phyloP scores from a whole-genome alignment of 768 basidiomycete genomes.

The Pisolithus orientalis region DNA sequence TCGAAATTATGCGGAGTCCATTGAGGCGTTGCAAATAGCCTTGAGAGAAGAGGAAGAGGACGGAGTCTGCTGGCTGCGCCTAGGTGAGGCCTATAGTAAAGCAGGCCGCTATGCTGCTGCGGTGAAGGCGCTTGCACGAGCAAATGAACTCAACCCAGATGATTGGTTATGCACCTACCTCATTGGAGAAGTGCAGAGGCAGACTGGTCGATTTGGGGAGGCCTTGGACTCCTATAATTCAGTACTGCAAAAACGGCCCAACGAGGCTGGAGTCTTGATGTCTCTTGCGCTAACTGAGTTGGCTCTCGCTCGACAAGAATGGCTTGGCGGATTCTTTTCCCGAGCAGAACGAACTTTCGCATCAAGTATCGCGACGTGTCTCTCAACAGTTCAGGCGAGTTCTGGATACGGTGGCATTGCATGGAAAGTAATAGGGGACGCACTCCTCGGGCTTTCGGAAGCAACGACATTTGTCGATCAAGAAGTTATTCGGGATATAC shows the following conservation, averaged over 20 bases:
- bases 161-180: conserved; percentile 85
- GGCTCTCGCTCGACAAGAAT: conserved; percentile 61
- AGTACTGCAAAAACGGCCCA: conserved; percentile 49
- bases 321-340: conserved; percentile 60
- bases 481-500: conserved; percentile 26
- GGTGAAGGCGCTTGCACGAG: conserved; percentile 75
- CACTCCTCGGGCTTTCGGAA: conserved; percentile 58
- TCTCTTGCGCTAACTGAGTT: conserved; percentile 70
- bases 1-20: conserved; percentile 65
- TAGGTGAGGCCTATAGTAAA: conserved; percentile 87
- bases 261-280: conserved; percentile 66
- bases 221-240: conserved; percentile 61
- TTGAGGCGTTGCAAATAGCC: conserved; percentile 81
- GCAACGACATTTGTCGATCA: conserved; percentile 45
- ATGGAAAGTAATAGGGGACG: conserved; percentile 85
- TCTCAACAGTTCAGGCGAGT: conserved; percentile 43
- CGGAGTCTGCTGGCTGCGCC: conserved; percentile 76
- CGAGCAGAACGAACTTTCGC: conserved; percentile 73
- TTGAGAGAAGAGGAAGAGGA: conserved; percentile 76
- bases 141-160: conserved; percentile 62
- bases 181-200: conserved; percentile 77
- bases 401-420: conserved; percentile 62
- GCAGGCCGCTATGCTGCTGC: conserved; percentile 88
- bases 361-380: conserved; percentile 46
- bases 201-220: conserved; percentile 68